Evolutionary conservation across 805 yeast genomes (phyloP).

Genomic region (Teunomyces stri): DNA sequence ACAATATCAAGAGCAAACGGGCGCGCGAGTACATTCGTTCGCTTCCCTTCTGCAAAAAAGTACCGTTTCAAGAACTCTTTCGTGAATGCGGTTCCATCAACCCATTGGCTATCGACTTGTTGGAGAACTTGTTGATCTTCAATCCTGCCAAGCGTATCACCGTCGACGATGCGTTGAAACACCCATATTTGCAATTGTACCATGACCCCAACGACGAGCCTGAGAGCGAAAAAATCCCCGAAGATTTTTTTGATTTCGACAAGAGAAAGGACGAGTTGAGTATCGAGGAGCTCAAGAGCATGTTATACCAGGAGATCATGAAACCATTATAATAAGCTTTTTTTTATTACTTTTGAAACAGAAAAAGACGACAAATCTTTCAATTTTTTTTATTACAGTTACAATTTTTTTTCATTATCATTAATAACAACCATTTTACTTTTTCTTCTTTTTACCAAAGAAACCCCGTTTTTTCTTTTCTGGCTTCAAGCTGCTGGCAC

Average conservation of each 20-base stretch:
- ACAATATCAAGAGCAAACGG: slow-evolving; percentile 69
- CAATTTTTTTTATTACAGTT: not conserved
- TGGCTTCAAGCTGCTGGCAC: slow-evolving; percentile 45
- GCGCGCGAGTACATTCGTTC: slow-evolving; percentile 87
- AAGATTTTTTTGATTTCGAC: slow-evolving; percentile 88
- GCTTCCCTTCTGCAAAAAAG: slow-evolving; percentile 67
- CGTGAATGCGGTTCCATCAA: slow-evolving; percentile 20
- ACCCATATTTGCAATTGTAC: slow-evolving; percentile 85
- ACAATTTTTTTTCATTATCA: not conserved
- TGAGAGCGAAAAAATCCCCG: slow-evolving; percentile 74
- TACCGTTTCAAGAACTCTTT: slow-evolving; percentile 50
- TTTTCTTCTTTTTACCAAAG: slow-evolving; percentile 60
- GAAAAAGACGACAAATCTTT: no score
- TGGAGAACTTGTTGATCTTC: slow-evolving; percentile 61
- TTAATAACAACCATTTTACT: not conserved
- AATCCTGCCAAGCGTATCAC: slow-evolving; percentile 72
- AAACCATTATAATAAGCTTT: slow-evolving; percentile 34
- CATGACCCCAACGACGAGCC: slow-evolving; percentile 97
- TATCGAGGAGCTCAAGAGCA: slow-evolving; percentile 69
- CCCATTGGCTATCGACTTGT: slow-evolving; percentile 54
- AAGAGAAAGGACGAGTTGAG: slow-evolving; percentile 74
- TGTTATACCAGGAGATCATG: slow-evolving; percentile 82
- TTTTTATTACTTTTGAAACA: no score
- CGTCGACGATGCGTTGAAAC: slow-evolving; percentile 73
- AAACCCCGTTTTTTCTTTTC: slow-evolving; percentile 62